Conservation (phyloP, 768 basidiomycete genomes). For the Vishniacozyma victoriae region DNA sequence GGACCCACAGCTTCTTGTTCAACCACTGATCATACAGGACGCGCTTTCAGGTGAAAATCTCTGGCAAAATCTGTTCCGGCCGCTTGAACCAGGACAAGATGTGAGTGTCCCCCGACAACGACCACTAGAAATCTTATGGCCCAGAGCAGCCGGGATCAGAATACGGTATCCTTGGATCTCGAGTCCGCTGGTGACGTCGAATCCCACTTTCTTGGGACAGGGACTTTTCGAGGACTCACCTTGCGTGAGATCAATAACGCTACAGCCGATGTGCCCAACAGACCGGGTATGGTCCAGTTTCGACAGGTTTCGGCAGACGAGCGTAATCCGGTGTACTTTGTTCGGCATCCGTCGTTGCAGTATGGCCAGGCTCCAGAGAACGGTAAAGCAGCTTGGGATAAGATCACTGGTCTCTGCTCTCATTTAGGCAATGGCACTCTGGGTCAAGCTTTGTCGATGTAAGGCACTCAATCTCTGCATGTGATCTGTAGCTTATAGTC, state of each 20-base stretch:
- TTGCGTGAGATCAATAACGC: neutral
- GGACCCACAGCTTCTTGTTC: too few species aligned
- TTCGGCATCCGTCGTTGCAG: slow-evolving; percentile 9
- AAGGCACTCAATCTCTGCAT: neutral
- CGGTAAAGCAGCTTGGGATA: neutral
- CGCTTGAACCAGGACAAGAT: neutral
- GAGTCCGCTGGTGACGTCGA: slow-evolving; percentile 5
- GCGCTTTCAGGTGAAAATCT: too few species aligned
- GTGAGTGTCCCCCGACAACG: neutral
- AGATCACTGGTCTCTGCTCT: neutral
- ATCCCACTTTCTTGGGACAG: slow-evolving; percentile 12
- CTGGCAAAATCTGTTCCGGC: too few species aligned
- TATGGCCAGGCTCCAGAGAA: slow-evolving; percentile 4
- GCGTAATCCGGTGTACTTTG: slow-evolving; percentile 11
- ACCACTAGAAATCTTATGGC: neutral
- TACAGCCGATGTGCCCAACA: too few species aligned
- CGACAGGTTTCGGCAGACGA: slow-evolving; percentile 12
- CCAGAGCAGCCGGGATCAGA: neutral
- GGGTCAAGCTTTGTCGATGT: neutral
- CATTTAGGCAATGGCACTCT: neutral
- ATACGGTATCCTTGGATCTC: neutral
- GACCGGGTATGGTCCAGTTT: too few species aligned
- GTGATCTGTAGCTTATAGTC: neutral
- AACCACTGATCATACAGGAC: too few species aligned
- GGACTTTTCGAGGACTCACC: neutral